Evolutionary conservation across 257 asterid species (phyloP), one percentile per base, ranked within the genome.

Genomic region (Solanum verrucosum): DNA sequence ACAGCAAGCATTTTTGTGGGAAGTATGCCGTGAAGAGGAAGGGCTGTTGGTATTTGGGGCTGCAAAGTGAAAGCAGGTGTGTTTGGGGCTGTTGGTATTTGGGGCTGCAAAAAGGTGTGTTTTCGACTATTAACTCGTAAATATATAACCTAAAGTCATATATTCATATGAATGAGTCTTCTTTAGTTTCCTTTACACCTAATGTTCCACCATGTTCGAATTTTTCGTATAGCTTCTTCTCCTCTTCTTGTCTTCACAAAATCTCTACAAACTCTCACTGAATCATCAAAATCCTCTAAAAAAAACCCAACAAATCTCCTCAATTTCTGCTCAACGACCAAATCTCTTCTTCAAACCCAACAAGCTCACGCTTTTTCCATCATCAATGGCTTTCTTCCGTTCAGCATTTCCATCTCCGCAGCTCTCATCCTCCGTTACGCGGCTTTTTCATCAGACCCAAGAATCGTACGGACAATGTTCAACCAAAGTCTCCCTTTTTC

Each of bases 381-480:
- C 88, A 79, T 90, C 78, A 90, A 87, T 60, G 97, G 96, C 84
- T 88, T 89, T 86, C 92, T 95, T 31, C 98, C 98, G 23, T 84
- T 27, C 90, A 94, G 96, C 86, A 89, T 92, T 82, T 91, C 98
- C 87, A 82, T 94, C 20, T 89, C 92, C 73, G 94, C 96, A 15
- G 93, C 96, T 42, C 95, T 94, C 87, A 92, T 95, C 35, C 98
- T 94, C 83, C 93, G 98, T 6, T 95, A 95, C 90, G 91, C 97
- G 84, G 46, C 87, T 65, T 92, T 93, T 89, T 81, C 27, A 13
- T 84, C 89, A 33, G 88, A 91, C 86, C 92, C 92, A 31, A 83
- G 83, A 42, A 83, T 56, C 13, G 82, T 91, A 71, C 87, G 70
- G 73, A 68, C 88, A 13, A 88, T 95, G 56, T 93, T 94, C 90